Evolutionary conservation across 139 green algal genomes (phyloP), one percentile per base, ranked within the genome.

Genomic region (Chlorella sorokiniana): DNA sequence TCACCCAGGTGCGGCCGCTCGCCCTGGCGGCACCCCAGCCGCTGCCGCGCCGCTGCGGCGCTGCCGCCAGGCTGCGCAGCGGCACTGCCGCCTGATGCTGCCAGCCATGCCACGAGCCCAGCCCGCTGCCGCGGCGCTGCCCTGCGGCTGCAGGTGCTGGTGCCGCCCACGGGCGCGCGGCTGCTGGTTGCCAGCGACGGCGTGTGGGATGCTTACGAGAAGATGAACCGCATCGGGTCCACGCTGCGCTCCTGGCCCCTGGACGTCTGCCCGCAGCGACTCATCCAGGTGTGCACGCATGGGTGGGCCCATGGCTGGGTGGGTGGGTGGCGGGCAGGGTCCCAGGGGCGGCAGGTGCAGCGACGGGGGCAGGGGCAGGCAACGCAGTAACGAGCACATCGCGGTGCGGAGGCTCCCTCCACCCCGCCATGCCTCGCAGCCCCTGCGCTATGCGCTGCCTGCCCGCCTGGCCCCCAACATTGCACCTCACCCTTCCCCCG

Each of bases 201-300:
- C 52, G 88, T 98, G 41, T 98, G 95, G 95, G 95, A 98, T 73
- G 91, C 94, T 22, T 89, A 98, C 81, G 82, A 88, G 69, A 95
- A 93, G 76, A 83, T 83, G 25, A 71, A 37, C 3, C 44, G 73
- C 11, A 76, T 85, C 4, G 82, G 69, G 35, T 72, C 42, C 29
- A 85, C 87, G 70, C 42, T 63, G 54, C 78, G 82, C 41, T 87
- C 59, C 56, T 93, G 64, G 83, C 83, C 71, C 33, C 69, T 78
- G 38, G 81, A 89, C 40, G 54, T 31, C 4, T 76, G 51, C 27
- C 84, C 87, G 3, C 45, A 84, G 54, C 70, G 71, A 22, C 37
- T 91, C 16, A 81, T 91, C 25, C 41, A 79, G 35, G 65, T 83
- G 75, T 2, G 70, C 7, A 1, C 31, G 45, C 10, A 20, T 51